These are phyloP conservation scores for Dipteronia sinensis DNA, from an alignment of 345 rosid genomes.

Conservation along the genomic window DNA sequence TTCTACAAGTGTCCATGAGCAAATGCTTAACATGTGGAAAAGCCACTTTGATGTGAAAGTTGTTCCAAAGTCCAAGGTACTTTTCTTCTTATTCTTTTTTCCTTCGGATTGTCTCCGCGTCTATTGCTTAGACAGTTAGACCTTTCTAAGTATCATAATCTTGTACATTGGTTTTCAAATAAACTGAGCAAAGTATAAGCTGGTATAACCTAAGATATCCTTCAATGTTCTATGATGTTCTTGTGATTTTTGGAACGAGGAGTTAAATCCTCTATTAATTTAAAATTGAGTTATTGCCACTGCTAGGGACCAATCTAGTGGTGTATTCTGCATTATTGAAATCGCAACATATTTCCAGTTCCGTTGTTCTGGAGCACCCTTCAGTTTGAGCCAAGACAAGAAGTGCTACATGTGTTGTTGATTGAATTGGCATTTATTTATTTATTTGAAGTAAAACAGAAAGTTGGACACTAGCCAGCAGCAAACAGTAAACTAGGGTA, in stretches of 20 bases:
- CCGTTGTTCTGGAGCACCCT: background rate
- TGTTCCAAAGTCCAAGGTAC: slow-evolving; percentile 73
- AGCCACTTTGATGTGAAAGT: slow-evolving; percentile 74
- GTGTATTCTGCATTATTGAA: background rate
- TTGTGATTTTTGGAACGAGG: background rate
- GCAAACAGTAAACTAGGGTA: too few relatives aligned
- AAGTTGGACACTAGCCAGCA: too few relatives aligned
- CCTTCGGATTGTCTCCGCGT: background rate
- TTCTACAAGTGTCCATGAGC: slow-evolving; percentile 78
- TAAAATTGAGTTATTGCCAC: background rate
- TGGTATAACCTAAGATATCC: background rate
- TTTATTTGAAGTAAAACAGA: too few relatives aligned
- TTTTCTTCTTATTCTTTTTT: background rate
- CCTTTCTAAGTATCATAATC: background rate
- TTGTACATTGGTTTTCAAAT: background rate
- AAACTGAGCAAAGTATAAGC: background rate
- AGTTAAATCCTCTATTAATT: background rate
- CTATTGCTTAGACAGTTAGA: background rate
- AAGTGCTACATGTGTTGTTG: background rate
- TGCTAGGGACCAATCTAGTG: background rate
- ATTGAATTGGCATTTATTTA: background rate
- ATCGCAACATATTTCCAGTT: background rate
- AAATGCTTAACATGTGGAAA: slow-evolving; percentile 86
- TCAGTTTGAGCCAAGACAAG: background rate
- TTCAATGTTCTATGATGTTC: background rate